phyloP scores from a whole-genome alignment of 495 filamentous ascomycete genomes.

The Margaritispora aquatica region DNA sequence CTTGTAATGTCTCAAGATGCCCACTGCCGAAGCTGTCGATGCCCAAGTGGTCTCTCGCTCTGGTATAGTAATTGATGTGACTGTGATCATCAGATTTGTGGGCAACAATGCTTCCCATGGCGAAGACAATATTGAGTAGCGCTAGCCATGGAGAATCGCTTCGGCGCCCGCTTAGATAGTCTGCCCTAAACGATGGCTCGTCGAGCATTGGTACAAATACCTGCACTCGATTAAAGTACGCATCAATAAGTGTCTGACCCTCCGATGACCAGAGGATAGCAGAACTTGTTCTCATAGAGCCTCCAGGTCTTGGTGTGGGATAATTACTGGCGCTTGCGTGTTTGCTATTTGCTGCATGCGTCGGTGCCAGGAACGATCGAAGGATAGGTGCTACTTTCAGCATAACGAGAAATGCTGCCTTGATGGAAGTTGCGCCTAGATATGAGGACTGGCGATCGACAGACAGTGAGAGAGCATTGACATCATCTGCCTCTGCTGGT shows the following conservation, averaged over 20 bases:
- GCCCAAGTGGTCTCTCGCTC: constrained; percentile 60
- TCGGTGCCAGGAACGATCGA: constrained; percentile 48
- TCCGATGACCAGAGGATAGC: constrained; percentile 52
- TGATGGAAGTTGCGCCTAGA: constrained; percentile 75
- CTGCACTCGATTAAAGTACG: constrained; percentile 73
- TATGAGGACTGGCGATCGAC: constrained; percentile 68
- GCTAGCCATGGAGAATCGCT: constrained; percentile 70
- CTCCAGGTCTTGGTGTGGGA: constrained; percentile 33
- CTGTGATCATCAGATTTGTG: constrained; percentile 63
- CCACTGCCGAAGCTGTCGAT: constrained; percentile 64
- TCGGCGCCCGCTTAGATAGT: constrained; percentile 60
- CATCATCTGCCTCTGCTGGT: constrained; percentile 70
- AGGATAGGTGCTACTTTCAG: constrained; percentile 65
- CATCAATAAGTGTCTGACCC: constrained; percentile 60
- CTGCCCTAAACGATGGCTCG: constrained; percentile 65
- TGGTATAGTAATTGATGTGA: constrained; percentile 67
- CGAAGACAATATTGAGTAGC: constrained; percentile 74
- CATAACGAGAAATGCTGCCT: constrained; percentile 75
- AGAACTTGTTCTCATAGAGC: constrained; percentile 42
- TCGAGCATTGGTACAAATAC: constrained; percentile 72
- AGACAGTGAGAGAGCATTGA: constrained; percentile 73
- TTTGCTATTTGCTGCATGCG: constrained; percentile 34
- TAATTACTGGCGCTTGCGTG: constrained; percentile 38
- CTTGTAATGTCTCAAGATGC: constrained; percentile 65
- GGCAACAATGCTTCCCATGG: constrained; percentile 67